phyloP scores from a whole-genome alignment of 1,139 yeast species.

The Yamadazyma trypodendri region DNA sequence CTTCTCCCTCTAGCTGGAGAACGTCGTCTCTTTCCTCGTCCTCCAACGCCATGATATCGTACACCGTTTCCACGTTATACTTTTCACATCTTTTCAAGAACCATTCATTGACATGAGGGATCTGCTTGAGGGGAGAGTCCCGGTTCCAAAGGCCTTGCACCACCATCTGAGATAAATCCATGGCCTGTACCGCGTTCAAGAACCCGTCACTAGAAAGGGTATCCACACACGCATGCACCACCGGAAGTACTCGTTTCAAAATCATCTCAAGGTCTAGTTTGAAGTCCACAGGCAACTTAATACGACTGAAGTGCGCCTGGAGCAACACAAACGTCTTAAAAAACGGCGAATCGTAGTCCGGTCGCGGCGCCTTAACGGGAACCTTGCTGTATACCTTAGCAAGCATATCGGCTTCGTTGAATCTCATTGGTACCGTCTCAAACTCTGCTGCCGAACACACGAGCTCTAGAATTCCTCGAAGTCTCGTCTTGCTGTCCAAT shows the following conservation, averaged over 20 bases:
- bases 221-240: constrained; percentile 72
- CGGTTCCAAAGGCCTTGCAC: constrained; percentile 85
- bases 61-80: constrained; percentile 65
- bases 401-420: constrained; percentile 53
- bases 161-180: constrained; percentile 89
- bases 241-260: constrained; percentile 45
- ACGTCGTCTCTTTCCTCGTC: constrained; percentile 71
- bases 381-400: constrained; percentile 48
- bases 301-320: constrained; percentile 79
- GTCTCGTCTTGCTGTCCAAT: constrained; percentile 54
- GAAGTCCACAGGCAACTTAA: constrained; percentile 55
- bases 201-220: constrained; percentile 77
- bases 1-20: constrained; percentile 52
- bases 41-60: constrained; percentile 83
- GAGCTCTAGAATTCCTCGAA: constrained; percentile 65
- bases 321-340: constrained; percentile 72
- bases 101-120: constrained; percentile 62
- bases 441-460: constrained; percentile 70
- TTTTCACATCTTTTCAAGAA: constrained; percentile 59
- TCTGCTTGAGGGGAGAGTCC: constrained; percentile 76
- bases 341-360: constrained; percentile 52
- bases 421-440: constrained; percentile 59
- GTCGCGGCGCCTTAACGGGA: constrained; percentile 52
- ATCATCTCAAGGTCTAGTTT: constrained; percentile 55
- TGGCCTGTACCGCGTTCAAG: constrained; percentile 73